These are phyloP conservation scores for Trametes hirsuta DNA, from an alignment of 1,284 basidiomycete species.

Conservation along the genomic window DNA sequence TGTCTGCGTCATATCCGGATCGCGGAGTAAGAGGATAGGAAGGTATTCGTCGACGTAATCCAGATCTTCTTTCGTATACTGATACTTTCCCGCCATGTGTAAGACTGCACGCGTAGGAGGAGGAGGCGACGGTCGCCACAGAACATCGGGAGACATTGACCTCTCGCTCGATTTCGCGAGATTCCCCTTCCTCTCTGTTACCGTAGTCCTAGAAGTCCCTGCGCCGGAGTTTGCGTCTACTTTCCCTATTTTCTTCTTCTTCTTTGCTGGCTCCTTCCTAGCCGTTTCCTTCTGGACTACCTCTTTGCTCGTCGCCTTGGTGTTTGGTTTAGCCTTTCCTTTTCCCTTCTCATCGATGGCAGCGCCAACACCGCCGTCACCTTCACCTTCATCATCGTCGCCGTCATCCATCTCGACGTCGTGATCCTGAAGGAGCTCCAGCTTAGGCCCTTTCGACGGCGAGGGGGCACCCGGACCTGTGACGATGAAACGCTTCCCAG, in stretches of 20 bases:
- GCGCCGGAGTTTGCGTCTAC: background rate
- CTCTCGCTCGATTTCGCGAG: background rate
- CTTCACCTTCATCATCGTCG: background rate
- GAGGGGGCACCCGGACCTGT: slow-evolving; percentile 8
- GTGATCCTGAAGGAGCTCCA: background rate
- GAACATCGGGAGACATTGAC: background rate
- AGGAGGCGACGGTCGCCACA: slow-evolving; percentile 49
- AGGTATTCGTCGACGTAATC: slow-evolving; percentile 45
- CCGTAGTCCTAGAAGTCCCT: background rate
- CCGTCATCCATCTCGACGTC: slow-evolving; percentile 4
- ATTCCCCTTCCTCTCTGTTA: background rate
- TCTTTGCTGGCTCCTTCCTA: background rate
- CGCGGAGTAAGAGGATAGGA: slow-evolving; percentile 39
- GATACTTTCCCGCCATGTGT: slow-evolving; percentile 36
- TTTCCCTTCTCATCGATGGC: slow-evolving; percentile 1
- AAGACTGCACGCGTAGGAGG: slow-evolving; percentile 36
- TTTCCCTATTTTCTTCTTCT: slow-evolving; percentile 4
- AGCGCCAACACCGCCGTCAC: background rate
- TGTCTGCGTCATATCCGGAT: slow-evolving; percentile 39
- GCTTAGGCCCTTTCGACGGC: background rate
- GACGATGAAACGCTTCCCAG: slow-evolving; percentile 11
- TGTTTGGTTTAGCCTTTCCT: background rate
- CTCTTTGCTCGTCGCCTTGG: background rate
- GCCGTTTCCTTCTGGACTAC: slow-evolving; percentile 5
- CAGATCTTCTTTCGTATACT: slow-evolving; percentile 50